Conservation (phyloP, 2,329 filamentous ascomycete genomes). For the Arthrobotrys megalospora region DNA sequence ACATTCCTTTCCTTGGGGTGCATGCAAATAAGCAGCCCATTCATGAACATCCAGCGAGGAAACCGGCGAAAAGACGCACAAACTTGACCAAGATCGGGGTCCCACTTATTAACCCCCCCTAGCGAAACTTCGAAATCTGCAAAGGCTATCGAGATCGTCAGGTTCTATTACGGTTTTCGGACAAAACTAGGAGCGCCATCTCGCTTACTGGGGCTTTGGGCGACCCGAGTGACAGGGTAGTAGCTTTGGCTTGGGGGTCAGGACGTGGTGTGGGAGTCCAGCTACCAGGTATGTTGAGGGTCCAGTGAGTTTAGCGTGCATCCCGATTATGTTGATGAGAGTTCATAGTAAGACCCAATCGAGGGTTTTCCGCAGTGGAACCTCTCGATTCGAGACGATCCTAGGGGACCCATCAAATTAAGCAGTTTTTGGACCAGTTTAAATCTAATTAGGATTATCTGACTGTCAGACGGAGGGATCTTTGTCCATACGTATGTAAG, state of each 20-base stretch:
- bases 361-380: neutral
- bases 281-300: conserved; percentile 35
- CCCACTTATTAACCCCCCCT: neutral
- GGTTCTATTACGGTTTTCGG: conserved; percentile 24
- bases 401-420: neutral
- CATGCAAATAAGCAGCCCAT: too few species aligned
- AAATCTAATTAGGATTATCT: neutral
- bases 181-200: conserved; percentile 14
- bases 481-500: too few species aligned
- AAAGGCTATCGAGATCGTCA: conserved; percentile 36
- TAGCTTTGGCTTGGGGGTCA: conserved; percentile 6
- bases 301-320: neutral
- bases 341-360: neutral
- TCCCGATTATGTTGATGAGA: neutral
- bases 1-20: too few species aligned
- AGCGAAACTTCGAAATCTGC: conserved; percentile 13
- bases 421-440: neutral
- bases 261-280: conserved; percentile 44
- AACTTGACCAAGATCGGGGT: neutral
- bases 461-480: too few species aligned
- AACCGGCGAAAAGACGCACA: conserved; percentile 13
- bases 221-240: conserved; percentile 24
- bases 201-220: conserved; percentile 25
- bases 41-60: neutral
- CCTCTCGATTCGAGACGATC: conserved; percentile 16